Evolutionary conservation across 306 rosid genomes (phyloP).

Genomic region (Lagenaria siceraria): DNA sequence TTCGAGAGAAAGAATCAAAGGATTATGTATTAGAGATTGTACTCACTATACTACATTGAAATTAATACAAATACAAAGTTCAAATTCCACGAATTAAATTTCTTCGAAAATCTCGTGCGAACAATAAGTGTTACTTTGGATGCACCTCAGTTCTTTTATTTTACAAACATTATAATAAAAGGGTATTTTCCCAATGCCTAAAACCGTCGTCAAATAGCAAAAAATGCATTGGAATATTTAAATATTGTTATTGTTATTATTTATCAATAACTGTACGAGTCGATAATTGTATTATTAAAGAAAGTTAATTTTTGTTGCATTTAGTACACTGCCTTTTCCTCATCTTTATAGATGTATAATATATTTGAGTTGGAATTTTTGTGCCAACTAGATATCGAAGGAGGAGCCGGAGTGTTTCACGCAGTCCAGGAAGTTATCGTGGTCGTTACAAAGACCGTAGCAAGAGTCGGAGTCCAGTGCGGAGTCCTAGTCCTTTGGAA

Average conservation of each 20-base stretch:
- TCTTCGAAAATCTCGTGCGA: no score
- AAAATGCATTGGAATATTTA: no score
- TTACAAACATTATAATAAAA: no score
- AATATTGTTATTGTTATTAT: background rate
- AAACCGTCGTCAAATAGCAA: no score
- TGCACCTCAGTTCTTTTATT: no score
- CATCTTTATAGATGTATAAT: background rate
- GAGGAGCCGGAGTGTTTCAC: constrained; percentile 64
- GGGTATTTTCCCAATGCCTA: no score
- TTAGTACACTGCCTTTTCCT: background rate
- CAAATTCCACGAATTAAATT: no score
- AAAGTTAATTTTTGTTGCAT: background rate
- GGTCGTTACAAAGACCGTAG: constrained; percentile 34
- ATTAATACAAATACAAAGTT: no score
- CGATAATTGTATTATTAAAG: background rate
- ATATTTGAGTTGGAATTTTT: background rate
- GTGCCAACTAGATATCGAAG: constrained; percentile 34
- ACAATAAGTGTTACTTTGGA: no score
- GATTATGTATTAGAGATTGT: no score
- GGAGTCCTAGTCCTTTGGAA: constrained; percentile 45
- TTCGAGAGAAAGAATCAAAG: no score
- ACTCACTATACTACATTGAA: no score
- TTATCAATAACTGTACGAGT: background rate
- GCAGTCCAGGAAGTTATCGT: constrained; percentile 53
- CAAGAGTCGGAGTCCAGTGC: constrained; percentile 37